Conservation (phyloP, 441 rosid species). For the Macaranga tanarius region DNA sequence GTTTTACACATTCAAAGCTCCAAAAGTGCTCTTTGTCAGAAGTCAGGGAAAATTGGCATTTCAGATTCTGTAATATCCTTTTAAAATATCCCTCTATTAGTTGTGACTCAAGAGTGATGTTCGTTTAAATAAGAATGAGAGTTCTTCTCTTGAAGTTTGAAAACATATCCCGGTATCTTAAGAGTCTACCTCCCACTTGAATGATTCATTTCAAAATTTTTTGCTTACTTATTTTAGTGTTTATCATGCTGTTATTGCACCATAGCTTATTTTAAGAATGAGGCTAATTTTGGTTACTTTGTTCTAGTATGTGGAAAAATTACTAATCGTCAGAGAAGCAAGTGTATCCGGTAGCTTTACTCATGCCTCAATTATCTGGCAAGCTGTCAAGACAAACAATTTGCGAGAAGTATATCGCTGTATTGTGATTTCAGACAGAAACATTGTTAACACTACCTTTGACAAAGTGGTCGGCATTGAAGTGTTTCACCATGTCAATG, state of each 20-base stretch:
- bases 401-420: slow-evolving; percentile 71
- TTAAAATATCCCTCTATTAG: neutral
- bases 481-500: slow-evolving; percentile 40
- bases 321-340: slow-evolving; percentile 46
- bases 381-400: slow-evolving; percentile 68
- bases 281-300: slow-evolving; percentile 22
- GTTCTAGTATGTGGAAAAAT: slow-evolving; percentile 72
- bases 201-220: neutral
- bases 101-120: neutral
- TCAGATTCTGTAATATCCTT: neutral
- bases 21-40: too few relatives aligned
- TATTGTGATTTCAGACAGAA: slow-evolving; percentile 51
- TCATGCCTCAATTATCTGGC: slow-evolving; percentile 50
- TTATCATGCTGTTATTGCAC: neutral
- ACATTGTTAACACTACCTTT: slow-evolving; percentile 56
- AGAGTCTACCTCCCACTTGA: too few relatives aligned
- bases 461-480: slow-evolving; percentile 51
- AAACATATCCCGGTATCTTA: neutral
- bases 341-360: slow-evolving; percentile 30
- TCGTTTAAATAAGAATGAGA: neutral
- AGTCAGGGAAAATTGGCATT: neutral
- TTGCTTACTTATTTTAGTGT: neutral
- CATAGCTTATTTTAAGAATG: slow-evolving; percentile 2
- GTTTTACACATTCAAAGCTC: neutral
- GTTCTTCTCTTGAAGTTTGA: neutral